These are phyloP conservation scores for Lyophyllum semitale DNA, from an alignment of 768 basidiomycete genomes.

Conservation along the genomic window DNA sequence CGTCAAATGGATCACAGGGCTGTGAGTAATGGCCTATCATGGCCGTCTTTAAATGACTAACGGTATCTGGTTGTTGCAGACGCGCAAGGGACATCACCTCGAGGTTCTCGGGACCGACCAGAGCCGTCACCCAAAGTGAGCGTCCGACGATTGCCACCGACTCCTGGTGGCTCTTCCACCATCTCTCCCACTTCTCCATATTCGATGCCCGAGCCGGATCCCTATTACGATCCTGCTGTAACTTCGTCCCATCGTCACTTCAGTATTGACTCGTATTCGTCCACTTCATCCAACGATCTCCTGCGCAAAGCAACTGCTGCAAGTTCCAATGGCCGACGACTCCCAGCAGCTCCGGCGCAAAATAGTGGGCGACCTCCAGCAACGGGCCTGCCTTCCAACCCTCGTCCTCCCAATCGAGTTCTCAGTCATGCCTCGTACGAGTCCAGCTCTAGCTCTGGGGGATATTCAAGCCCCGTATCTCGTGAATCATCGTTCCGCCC, in stretches of 20 bases:
- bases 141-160: slow-evolving; percentile 45
- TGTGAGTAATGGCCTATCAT: slow-evolving; percentile 16
- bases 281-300: slow-evolving; percentile 27
- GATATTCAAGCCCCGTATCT: slow-evolving; percentile 20
- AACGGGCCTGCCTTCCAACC: slow-evolving; percentile 19
- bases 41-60: slow-evolving; percentile 4
- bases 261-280: slow-evolving; percentile 26
- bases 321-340: slow-evolving; percentile 26
- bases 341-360: slow-evolving; percentile 23
- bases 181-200: slow-evolving; percentile 25
- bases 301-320: slow-evolving; percentile 28
- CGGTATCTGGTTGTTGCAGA: slow-evolving; percentile 6
- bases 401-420: slow-evolving; percentile 13
- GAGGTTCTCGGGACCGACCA: slow-evolving; percentile 15
- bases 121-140: slow-evolving; percentile 27
- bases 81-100: slow-evolving; percentile 13
- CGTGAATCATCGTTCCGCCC: slow-evolving; percentile 27
- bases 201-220: slow-evolving; percentile 47
- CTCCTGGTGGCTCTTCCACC: slow-evolving; percentile 37
- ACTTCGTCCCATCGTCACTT: slow-evolving; percentile 22
- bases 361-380: slow-evolving; percentile 17
- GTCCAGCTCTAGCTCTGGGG: slow-evolving; percentile 19
- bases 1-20: slow-evolving; percentile 18
- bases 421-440: slow-evolving; percentile 17
- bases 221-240: slow-evolving; percentile 30